Evolutionary conservation across 1,284 basidiomycete species (phyloP), one percentile per base, ranked within the genome.

Genomic region (Gymnopus androsaceus): DNA sequence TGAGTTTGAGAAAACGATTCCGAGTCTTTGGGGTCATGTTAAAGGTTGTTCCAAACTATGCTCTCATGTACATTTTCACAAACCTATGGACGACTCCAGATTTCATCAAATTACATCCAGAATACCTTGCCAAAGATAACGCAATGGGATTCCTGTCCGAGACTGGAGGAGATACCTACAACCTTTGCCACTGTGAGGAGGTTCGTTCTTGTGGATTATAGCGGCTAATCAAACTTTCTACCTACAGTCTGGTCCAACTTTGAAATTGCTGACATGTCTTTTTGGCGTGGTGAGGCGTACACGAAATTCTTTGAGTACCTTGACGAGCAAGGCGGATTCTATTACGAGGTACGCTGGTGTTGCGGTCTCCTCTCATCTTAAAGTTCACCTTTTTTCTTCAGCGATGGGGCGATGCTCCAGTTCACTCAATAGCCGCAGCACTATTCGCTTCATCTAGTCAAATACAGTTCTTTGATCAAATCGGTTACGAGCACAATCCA

Each of bases 371-470:
- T n/a, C n/a, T n/a, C 17, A 12, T 48, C 12, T 42, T 48, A 25
- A 19, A 28, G 27, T 28, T 44, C 55, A 37, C 31, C 6, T 42
- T 38, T 21, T 21, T 41, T 64, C 49, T 62, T 7, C 30, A 85
- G 79, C 78, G 88, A 40, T 90, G 88, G 89, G 90, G 90, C 42
- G 91, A 94, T 65, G 92, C 92, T 5, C 92, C 90, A 0, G 81
- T 93, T 2, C 90, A 92, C 67, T 87, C 83, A 37, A 89, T 93
- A 57, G 90, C 85, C 1, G 87, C 83, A 0, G 83, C 86, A 0
- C 68, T 92, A 23, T 90, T 93, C 64, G 76, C 80, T 8, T 65
- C 73, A 44, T 84, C 81, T 63, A 74, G 82, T 44, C 78, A 88
- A 64, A 77, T 92, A 27, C 86, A 90, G 64, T 90, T 89, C 72